phyloP scores from a whole-genome alignment of 2,329 filamentous ascomycete species.

The Fusarium luffae region DNA sequence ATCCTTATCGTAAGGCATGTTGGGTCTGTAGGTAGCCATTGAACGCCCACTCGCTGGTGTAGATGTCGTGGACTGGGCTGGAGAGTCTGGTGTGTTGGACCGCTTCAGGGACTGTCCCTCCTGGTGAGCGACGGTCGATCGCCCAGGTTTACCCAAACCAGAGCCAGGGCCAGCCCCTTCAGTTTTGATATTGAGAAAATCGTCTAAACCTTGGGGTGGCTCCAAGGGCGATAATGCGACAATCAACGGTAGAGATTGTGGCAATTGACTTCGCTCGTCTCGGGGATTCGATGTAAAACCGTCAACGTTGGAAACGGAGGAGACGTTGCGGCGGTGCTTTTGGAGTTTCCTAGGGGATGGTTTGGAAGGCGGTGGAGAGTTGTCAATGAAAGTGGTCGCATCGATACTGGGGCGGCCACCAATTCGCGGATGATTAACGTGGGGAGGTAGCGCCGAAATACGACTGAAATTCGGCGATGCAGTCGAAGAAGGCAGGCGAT shows the following conservation, averaged over 20 bases:
- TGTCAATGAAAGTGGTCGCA: conserved; percentile 50
- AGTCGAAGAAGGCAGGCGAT: conserved; percentile 66
- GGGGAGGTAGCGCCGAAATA: conserved; percentile 51
- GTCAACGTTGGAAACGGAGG: conserved; percentile 31
- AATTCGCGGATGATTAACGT: conserved; percentile 49
- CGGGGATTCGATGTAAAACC: conserved; percentile 6
- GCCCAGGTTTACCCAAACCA: conserved; percentile 41
- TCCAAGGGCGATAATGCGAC: conserved; percentile 43
- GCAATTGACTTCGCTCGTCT: conserved; percentile 29
- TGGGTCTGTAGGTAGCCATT: conserved; percentile 18
- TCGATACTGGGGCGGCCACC: conserved; percentile 59
- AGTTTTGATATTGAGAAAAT: conserved; percentile 34
- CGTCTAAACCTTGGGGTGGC: conserved; percentile 35
- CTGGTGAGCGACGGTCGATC: conserved; percentile 40
- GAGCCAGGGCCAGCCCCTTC: conserved; percentile 47
- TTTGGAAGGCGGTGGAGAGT: conserved; percentile 46
- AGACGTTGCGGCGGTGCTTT: conserved; percentile 51
- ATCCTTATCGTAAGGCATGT: conserved; percentile 50
- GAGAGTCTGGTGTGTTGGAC: conserved; percentile 23
- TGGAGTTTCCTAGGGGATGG: conserved; percentile 53
- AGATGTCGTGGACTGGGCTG: conserved; percentile 32
- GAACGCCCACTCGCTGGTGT: conserved; percentile 29
- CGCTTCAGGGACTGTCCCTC: conserved; percentile 46
- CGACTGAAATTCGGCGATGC: conserved; percentile 55
- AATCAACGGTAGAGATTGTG: conserved; percentile 42